A percentile compares a stretch with the other conserved stretches of the same genome.
These are phyloP conservation scores for Podospora sp. DNA, from an alignment of 495 filamentous ascomycete genomes.

Conservation along the genomic window DNA sequence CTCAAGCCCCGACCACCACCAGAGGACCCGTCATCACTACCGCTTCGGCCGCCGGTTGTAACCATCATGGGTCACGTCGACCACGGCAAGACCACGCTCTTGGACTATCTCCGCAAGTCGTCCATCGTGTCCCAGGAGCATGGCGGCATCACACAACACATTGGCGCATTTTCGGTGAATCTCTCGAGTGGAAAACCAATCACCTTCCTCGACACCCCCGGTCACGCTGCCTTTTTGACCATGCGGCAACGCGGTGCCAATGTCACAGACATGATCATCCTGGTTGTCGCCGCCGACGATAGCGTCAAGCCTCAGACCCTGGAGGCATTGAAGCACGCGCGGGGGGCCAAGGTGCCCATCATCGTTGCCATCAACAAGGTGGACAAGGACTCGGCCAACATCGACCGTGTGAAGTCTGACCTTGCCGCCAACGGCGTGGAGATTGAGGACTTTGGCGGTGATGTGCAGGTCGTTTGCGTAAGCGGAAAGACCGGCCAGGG, in stretches of 20 bases:
- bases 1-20: conserved; percentile 69
- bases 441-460: conserved; percentile 93
- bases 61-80: conserved; percentile 99
- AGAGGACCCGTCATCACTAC: conserved; percentile 71
- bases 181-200: conserved; percentile 84
- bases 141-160: conserved; percentile 98
- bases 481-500: conserved; percentile 93
- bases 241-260: conserved; percentile 97
- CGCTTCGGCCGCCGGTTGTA: conserved; percentile 84
- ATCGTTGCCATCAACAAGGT: conserved; percentile 99
- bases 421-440: conserved; percentile 83
- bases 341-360: conserved; percentile 86
- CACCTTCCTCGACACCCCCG: conserved; percentile 97
- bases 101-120: conserved; percentile 92
- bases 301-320: conserved; percentile 97
- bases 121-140: conserved; percentile 89
- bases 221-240: conserved; percentile 90
- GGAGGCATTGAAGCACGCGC: conserved; percentile 94
- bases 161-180: conserved; percentile 94
- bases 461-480: conserved; percentile 87
- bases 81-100: conserved; percentile 95
- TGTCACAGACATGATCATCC: conserved; percentile 93
- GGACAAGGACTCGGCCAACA: conserved; percentile 79
- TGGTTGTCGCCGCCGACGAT: conserved; percentile 97
- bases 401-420: conserved; percentile 84